phyloP scores from a whole-genome alignment of 345 rosid genomes.

The Rhizophora apiculata region DNA sequence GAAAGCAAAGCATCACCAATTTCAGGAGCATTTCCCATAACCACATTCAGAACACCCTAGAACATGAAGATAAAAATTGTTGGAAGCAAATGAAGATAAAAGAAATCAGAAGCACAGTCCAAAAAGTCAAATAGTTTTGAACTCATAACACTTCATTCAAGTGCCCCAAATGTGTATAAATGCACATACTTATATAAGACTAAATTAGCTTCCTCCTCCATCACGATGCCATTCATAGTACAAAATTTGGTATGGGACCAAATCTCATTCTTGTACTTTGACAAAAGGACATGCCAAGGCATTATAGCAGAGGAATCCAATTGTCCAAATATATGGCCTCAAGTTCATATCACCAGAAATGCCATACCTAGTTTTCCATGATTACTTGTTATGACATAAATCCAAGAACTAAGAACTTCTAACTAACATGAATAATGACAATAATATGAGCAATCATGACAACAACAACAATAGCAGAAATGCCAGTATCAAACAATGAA shows the following conservation, averaged over 20 bases:
- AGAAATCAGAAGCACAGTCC: slow-evolving; percentile 9
- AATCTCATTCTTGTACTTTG: background rate
- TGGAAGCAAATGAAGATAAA: slow-evolving; percentile 17
- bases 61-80: slow-evolving; percentile 13
- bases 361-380: no score
- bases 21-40: slow-evolving; percentile 86
- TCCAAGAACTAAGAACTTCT: no score
- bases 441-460: no score
- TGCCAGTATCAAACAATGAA: no score
- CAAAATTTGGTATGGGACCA: background rate
- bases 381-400: no score
- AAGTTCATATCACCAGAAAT: no score
- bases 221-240: background rate
- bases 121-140: background rate
- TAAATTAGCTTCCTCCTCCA: background rate
- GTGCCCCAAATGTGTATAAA: background rate
- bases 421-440: no score
- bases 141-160: background rate
- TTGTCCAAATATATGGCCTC: no score
- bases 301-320: no score
- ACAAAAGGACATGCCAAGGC: background rate
- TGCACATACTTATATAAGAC: background rate
- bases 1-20: slow-evolving; percentile 80
- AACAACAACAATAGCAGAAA: no score
- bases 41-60: slow-evolving; percentile 82